Percentiles rank a stretch among this genome's conserved stretches.
Conservation (phyloP, 2,329 filamentous ascomycete genomes). For the Colletotrichum sansevieriae region DNA sequence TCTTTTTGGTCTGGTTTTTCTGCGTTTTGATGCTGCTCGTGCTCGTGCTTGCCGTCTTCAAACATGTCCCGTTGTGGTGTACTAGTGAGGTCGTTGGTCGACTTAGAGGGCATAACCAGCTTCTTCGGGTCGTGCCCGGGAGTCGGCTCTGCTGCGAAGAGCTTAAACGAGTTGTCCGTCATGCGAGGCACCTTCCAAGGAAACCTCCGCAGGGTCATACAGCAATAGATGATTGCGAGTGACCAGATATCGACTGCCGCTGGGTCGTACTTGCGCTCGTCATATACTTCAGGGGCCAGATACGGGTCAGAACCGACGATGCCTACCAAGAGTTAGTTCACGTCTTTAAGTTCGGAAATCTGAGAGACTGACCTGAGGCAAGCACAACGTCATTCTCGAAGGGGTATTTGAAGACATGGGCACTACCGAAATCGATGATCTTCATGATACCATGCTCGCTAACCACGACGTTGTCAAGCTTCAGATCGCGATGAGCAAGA, state of each 20-base stretch:
- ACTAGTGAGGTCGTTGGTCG: conserved; percentile 58
- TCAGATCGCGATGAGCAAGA: conserved; percentile 92
- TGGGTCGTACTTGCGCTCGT: conserved; percentile 92
- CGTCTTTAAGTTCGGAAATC: neutral
- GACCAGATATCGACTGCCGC: conserved; percentile 98
- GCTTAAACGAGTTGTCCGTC: conserved; percentile 93
- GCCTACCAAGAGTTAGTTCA: conserved; percentile 53
- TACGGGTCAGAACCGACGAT: conserved; percentile 92
- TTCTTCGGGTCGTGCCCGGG: conserved; percentile 75
- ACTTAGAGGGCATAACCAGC: conserved; percentile 61
- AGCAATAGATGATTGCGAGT: conserved; percentile 97
- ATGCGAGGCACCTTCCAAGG: conserved; percentile 96
- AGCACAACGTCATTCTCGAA: conserved; percentile 91
- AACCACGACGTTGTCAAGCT: conserved; percentile 97
- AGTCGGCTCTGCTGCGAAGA: conserved; percentile 89
- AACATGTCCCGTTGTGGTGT: conserved; percentile 56
- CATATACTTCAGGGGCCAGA: conserved; percentile 95
- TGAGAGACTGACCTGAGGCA: conserved; percentile 75
- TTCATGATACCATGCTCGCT: conserved; percentile 99
- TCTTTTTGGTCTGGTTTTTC: conserved; percentile 22
- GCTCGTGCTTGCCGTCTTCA: conserved; percentile 48
- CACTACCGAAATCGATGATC: conserved; percentile 98
- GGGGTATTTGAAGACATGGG: conserved; percentile 96
- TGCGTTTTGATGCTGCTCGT: conserved; percentile 38
- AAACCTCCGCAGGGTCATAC: conserved; percentile 95